Evolutionary conservation across 257 asterid species (phyloP).

Genomic region (Jasminum sambac): DNA sequence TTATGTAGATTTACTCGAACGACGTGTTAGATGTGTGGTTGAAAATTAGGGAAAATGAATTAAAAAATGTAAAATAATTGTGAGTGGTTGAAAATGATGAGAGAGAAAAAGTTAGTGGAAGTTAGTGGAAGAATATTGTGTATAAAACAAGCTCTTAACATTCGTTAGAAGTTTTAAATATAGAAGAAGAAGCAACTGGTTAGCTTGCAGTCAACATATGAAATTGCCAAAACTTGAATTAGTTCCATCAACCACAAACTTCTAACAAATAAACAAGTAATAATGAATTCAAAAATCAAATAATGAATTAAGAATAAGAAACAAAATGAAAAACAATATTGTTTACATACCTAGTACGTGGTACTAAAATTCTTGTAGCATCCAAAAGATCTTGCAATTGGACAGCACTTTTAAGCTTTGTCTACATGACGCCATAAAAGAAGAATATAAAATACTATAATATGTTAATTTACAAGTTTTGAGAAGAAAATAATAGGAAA

Average conservation of each 20-base stretch:
- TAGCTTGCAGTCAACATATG: not conserved
- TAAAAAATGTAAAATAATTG: too few species aligned
- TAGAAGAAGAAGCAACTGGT: not conserved
- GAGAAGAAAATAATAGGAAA: conserved; percentile 18
- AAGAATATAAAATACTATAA: conserved; percentile 24
- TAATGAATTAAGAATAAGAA: conserved; percentile 8
- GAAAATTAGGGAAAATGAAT: too few species aligned
- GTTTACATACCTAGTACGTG: conserved; percentile 65
- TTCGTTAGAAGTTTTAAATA: not conserved
- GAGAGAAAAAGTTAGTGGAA: too few species aligned
- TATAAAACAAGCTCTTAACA: too few species aligned
- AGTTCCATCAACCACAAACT: conserved; percentile 13
- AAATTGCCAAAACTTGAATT: not conserved
- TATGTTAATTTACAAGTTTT: conserved; percentile 9
- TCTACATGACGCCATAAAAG: conserved; percentile 49
- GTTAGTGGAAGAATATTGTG: too few species aligned
- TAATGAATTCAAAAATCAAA: conserved; percentile 10
- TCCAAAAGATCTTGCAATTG: conserved; percentile 98
- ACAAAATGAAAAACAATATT: conserved; percentile 13
- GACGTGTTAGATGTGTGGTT: too few species aligned
- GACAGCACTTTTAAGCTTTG: conserved; percentile 92
- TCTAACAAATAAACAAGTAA: too few species aligned
- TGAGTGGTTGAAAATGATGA: too few species aligned
- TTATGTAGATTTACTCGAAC: too few species aligned
- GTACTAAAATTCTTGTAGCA: conserved; percentile 89